Evolutionary conservation across 2,329 filamentous ascomycete genomes (phyloP).

Genomic region (Xylariaceae sp.): DNA sequence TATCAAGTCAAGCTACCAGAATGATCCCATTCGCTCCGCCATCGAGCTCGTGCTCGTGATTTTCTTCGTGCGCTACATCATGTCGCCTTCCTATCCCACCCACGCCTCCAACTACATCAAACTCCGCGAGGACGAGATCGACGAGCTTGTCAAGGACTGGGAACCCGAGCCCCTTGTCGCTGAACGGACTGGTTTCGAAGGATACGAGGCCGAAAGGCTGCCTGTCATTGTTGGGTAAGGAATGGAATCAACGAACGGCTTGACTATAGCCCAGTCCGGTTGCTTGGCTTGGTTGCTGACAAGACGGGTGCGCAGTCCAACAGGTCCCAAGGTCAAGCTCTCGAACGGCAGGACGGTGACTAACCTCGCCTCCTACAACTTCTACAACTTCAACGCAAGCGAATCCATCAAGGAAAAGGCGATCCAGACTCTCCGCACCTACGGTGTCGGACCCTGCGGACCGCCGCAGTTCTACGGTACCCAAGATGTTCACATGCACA

Average conservation of each 20-base stretch:
- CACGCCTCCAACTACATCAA: constrained; percentile 85
- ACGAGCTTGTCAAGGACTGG: constrained; percentile 96
- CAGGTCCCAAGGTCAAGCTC: constrained; percentile 85
- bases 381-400: constrained; percentile 94
- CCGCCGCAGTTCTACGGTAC: constrained; percentile 98
- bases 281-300: constrained; percentile 2
- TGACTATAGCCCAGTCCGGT: neutral
- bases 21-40: constrained; percentile 88
- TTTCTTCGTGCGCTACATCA: constrained; percentile 89
- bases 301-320: constrained; percentile 53
- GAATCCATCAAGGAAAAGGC: constrained; percentile 92
- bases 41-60: constrained; percentile 91
- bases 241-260: neutral
- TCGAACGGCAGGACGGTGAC: constrained; percentile 82
- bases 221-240: constrained; percentile 82
- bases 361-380: constrained; percentile 94
- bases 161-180: constrained; percentile 85
- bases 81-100: constrained; percentile 88
- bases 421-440: constrained; percentile 86
- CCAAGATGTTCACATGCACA: constrained; percentile 96
- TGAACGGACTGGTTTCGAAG: constrained; percentile 67
- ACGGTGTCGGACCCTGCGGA: constrained; percentile 93
- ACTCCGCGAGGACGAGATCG: constrained; percentile 91
- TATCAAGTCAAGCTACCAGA: constrained; percentile 94
- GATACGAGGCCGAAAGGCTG: constrained; percentile 74